Percentiles rank a stretch among this genome's conserved stretches.
Evolutionary conservation across 306 rosid genomes (phyloP).

Genomic region (Betula pendula): DNA sequence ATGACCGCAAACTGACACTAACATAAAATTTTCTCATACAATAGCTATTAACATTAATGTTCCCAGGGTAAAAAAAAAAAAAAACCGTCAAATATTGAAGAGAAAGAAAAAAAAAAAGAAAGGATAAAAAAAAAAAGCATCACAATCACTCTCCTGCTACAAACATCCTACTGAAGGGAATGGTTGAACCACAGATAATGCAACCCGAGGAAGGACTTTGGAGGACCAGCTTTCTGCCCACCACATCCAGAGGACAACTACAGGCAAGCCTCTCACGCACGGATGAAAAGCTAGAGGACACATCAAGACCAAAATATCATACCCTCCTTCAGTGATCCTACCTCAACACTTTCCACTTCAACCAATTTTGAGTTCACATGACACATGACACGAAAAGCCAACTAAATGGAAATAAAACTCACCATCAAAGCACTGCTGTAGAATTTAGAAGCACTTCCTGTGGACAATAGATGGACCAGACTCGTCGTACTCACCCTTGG

Average conservation of each 20-base stretch:
- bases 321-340: constrained; percentile 43
- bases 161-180: constrained; percentile 55
- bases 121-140: constrained; percentile 32
- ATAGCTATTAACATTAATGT: constrained; percentile 69
- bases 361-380: constrained; percentile 64
- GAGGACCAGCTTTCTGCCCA: constrained; percentile 40
- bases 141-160: constrained; percentile 77
- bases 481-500: constrained; percentile 94
- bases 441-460: constrained; percentile 90
- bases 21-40: constrained; percentile 54
- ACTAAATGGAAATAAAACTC: constrained; percentile 68
- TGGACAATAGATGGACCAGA: constrained; percentile 97
- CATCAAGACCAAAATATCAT: constrained; percentile 35
- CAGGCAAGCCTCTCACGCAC: constrained; percentile 22
- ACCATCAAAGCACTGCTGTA: constrained; percentile 51
- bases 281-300: constrained; percentile 31
- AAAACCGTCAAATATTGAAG: constrained; percentile 46
- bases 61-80: constrained; percentile 37
- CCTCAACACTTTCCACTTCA: constrained; percentile 45
- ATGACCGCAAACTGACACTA: constrained; percentile 56
- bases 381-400: constrained; percentile 78
- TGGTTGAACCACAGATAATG: constrained; percentile 48
- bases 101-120: neutral
- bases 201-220: constrained; percentile 38
- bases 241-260: constrained; percentile 45